These are phyloP conservation scores for Thalassiosira hispida DNA, from an alignment of 352 stramenopile species.

Conservation along the genomic window DNA sequence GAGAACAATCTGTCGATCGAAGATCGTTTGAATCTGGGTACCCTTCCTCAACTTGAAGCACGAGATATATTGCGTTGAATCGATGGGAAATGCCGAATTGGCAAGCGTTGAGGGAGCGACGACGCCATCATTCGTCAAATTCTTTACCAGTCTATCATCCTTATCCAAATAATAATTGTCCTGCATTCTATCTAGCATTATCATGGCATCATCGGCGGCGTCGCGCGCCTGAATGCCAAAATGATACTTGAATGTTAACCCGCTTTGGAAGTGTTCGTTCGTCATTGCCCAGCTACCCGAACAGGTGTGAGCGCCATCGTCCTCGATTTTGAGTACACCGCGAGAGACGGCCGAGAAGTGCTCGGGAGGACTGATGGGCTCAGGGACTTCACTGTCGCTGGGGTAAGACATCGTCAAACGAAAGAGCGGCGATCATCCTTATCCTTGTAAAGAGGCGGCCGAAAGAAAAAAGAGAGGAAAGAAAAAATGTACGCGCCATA, in stretches of 20 bases:
- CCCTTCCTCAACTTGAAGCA: slow-evolving; percentile 79
- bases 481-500: too few relatives aligned
- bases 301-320: slow-evolving; percentile 76
- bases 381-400: slow-evolving; percentile 29
- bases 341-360: slow-evolving; percentile 63
- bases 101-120: slow-evolving; percentile 33
- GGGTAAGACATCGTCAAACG: too few relatives aligned
- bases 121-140: slow-evolving; percentile 11
- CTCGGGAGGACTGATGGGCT: slow-evolving; percentile 45
- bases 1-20: slow-evolving; percentile 82
- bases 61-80: slow-evolving; percentile 80
- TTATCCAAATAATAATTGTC: slow-evolving; percentile 19
- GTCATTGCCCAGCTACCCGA: slow-evolving; percentile 79
- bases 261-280: slow-evolving; percentile 68
- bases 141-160: slow-evolving; percentile 31
- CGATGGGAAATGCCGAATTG: slow-evolving; percentile 71
- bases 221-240: slow-evolving; percentile 74
- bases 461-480: too few relatives aligned
- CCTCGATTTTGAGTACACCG: slow-evolving; percentile 75
- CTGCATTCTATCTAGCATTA: slow-evolving; percentile 42
- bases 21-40: slow-evolving; percentile 57
- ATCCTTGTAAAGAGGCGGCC: too few relatives aligned
- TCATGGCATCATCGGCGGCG: slow-evolving; percentile 60
- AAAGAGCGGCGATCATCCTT: too few relatives aligned
- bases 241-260: slow-evolving; percentile 69